A percentile compares a stretch with the other conserved stretches of the same genome.
These are phyloP conservation scores for Canariomyces notabilis DNA, from an alignment of 2,329 filamentous ascomycete species.

Conservation along the genomic window DNA sequence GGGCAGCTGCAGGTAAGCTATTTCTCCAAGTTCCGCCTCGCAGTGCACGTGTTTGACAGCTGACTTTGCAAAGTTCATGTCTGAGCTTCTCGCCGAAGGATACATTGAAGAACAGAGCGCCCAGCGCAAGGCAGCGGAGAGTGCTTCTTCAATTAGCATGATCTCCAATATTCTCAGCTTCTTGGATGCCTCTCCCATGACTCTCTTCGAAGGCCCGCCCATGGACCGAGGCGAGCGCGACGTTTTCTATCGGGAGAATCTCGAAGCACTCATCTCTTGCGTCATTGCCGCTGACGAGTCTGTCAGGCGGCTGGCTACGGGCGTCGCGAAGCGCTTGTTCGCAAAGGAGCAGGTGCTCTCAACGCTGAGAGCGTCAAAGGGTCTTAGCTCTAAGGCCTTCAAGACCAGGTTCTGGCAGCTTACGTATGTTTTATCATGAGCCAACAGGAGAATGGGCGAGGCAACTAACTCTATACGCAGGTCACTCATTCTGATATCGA, in stretches of 20 bases:
- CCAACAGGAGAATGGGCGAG: background rate
- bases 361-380: slow-evolving; percentile 33
- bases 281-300: slow-evolving; percentile 48
- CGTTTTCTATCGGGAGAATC: slow-evolving; percentile 40
- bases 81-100: slow-evolving; percentile 34
- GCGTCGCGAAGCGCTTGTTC: slow-evolving; percentile 47
- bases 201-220: slow-evolving; percentile 41
- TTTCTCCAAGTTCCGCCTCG: background rate
- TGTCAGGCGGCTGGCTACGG: slow-evolving; percentile 44
- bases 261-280: slow-evolving; percentile 50
- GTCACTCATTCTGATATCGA: slow-evolving; percentile 41
- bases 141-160: slow-evolving; percentile 37
- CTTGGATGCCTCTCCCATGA: slow-evolving; percentile 48
- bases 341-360: slow-evolving; percentile 33
- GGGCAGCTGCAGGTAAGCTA: slow-evolving; percentile 49
- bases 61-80: slow-evolving; percentile 32
- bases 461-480: slow-evolving; percentile 25
- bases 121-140: slow-evolving; percentile 37
- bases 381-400: slow-evolving; percentile 35
- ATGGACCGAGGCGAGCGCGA: slow-evolving; percentile 32
- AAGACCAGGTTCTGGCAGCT: slow-evolving; percentile 47
- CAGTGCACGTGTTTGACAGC: background rate
- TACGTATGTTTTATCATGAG: slow-evolving; percentile 36
- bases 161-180: slow-evolving; percentile 53
- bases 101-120: slow-evolving; percentile 36